Base-by-base conservation (phyloP, 257 asterid species). In the Petrea volubilis region DNA sequence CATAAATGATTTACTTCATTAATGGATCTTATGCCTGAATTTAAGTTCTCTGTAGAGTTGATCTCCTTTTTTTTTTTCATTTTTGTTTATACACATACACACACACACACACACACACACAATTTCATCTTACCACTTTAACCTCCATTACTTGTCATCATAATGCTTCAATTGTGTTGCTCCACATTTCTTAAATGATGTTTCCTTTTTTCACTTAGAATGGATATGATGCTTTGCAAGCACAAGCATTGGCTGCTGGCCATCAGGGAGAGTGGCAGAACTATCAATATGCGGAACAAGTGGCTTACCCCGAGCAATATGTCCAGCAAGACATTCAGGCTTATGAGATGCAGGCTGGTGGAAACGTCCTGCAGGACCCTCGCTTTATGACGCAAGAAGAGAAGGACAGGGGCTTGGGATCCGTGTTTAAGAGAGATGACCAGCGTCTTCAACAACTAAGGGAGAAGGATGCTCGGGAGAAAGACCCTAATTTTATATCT, bases 381-480 rank as follows among this genome's bases (percentile, higher is more conserved):
- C 88, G 76, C 33, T 73, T 90, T 18, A 95, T 95, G 98, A 91
- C 91, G 55, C 99, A 95, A 85, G 99, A 95, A 79, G 99, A 95
- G 84, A 95, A 95, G 80, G 99, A 95, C 71, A 86, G 99, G 77
- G 99, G 99, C 40, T 81, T 95, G 68, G 99, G 99, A 53, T 95
- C 99, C 0, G 99, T 95, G 53, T 95, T 95, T 78, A 95, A 95
- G 91, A 86, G 99, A 75, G 99, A 95, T 58, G 99, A 95, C 78
- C 85, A 86, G 69, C 83, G 98, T 71, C 99, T 95, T 75, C 96
- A 75, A 64, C 99, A 92, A 70, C 81, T 95, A 53, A 85, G 99
- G 84, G 99, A 95, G 87, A 92, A 84, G 82, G 99, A 95, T 77
- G 78, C 97, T 25, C 88, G 99, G 53, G 99, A 95, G 82, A 95